These are phyloP conservation scores for Anthostomella pinea DNA, from an alignment of 2,329 filamentous ascomycete genomes.

Conservation along the genomic window DNA sequence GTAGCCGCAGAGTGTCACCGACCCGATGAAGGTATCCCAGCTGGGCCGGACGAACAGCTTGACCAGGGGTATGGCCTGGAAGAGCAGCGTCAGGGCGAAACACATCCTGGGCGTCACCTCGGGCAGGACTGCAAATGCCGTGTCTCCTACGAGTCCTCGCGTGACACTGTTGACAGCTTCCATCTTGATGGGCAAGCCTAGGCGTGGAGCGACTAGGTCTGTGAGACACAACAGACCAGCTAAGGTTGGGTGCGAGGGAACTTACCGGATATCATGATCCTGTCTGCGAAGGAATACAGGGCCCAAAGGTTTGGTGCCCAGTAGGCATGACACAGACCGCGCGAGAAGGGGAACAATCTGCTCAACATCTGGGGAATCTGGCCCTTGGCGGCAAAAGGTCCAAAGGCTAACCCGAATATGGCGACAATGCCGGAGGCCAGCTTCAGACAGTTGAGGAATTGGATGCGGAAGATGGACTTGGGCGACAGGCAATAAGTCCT, in stretches of 20 bases:
- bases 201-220: conserved; percentile 68
- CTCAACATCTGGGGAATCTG: conserved; percentile 82
- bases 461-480: conserved; percentile 71
- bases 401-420: conserved; percentile 80
- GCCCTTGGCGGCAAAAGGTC: conserved; percentile 77
- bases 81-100: conserved; percentile 77
- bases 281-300: conserved; percentile 87
- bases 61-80: conserved; percentile 74
- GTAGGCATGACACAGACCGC: conserved; percentile 94
- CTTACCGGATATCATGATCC: conserved; percentile 77
- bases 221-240: conserved; percentile 33
- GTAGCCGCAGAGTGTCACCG: conserved; percentile 89
- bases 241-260: conserved; percentile 9
- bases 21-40: conserved; percentile 87
- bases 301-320: conserved; percentile 99
- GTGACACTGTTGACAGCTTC: conserved; percentile 86
- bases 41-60: conserved; percentile 79
- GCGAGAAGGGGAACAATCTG: conserved; percentile 88
- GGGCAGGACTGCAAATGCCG: conserved; percentile 88
- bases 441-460: conserved; percentile 77
- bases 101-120: conserved; percentile 78
- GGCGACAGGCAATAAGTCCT: conserved; percentile 82
- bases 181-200: conserved; percentile 70
- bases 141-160: conserved; percentile 88
- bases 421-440: conserved; percentile 69